Percentiles rank a stretch among this genome's conserved stretches.
phyloP scores from a whole-genome alignment of 768 basidiomycete genomes.

The Coprinopsis sp. region DNA sequence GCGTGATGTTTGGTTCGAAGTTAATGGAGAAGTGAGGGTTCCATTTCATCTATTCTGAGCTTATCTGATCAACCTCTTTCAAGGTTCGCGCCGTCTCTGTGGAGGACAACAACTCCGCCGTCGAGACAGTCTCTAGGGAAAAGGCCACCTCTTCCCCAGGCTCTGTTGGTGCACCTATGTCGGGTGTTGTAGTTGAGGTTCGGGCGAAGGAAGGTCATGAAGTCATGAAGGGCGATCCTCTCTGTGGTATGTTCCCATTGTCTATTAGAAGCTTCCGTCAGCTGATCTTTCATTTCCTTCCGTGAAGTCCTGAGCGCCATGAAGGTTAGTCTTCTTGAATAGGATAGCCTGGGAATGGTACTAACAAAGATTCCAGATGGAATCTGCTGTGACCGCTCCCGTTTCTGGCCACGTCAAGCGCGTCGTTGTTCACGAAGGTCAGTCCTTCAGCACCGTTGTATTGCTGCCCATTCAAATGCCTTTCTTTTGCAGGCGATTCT shows the following conservation, averaged over 20 bases:
- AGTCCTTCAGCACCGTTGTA: constrained; percentile 13
- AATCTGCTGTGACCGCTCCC: constrained; percentile 92
- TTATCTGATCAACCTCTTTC: constrained; percentile 17
- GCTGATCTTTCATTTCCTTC: constrained; percentile 17
- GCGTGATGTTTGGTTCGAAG: constrained; percentile 98
- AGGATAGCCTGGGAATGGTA: too few relatives aligned
- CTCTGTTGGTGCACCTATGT: constrained; percentile 97
- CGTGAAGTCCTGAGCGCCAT: constrained; percentile 87
- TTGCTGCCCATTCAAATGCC: constrained; percentile 4
- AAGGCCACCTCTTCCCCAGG: constrained; percentile 92
- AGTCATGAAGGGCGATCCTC: constrained; percentile 96
- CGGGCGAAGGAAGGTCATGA: constrained; percentile 97
- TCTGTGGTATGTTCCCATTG: constrained; percentile 63
- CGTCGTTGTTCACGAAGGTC: constrained; percentile 85
- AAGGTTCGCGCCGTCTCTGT: constrained; percentile 93
- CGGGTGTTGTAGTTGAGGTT: constrained; percentile 97
- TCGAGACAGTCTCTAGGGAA: constrained; percentile 92
- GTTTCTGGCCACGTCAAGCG: constrained; percentile 96
- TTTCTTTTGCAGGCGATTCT: constrained; percentile 64
- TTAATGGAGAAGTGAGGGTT: constrained; percentile 80
- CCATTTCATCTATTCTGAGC: constrained; percentile 7
- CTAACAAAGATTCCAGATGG: constrained; percentile 63
- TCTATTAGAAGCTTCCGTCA: constrained; percentile 5
- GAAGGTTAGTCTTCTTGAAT: constrained; percentile 58
- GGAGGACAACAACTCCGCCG: constrained; percentile 95